Conservation (phyloP, 768 basidiomycete genomes). For the Hebeloma cylindrosporum region DNA sequence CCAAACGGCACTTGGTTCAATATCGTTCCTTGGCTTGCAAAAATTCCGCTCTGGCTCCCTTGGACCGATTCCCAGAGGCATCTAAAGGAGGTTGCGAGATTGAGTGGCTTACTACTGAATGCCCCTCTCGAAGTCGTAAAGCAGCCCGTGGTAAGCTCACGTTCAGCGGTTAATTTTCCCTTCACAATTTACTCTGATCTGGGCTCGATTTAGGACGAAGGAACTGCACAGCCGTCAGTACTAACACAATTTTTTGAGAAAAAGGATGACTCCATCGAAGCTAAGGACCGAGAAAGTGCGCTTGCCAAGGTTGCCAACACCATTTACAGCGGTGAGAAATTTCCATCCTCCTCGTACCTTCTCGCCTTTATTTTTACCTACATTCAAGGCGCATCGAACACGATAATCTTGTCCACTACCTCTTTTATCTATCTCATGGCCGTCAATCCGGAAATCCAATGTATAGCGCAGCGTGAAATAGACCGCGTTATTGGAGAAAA, state of each 20-base stretch:
- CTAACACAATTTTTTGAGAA: constrained; percentile 7
- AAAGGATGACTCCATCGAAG: background rate
- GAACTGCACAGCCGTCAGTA: constrained; percentile 9
- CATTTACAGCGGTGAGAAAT: constrained; percentile 10
- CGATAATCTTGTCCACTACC: constrained; percentile 7
- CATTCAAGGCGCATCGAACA: constrained; percentile 7
- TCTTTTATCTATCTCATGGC: constrained; percentile 31
- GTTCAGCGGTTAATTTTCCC: background rate
- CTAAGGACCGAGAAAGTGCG: constrained; percentile 7
- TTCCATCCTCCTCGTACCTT: background rate
- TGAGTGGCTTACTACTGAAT: constrained; percentile 3
- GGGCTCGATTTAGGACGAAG: constrained; percentile 3
- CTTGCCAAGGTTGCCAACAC: constrained; percentile 12
- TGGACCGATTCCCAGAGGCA: constrained; percentile 9
- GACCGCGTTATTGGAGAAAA: constrained; percentile 30
- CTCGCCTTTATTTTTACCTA: background rate
- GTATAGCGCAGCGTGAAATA: constrained; percentile 34
- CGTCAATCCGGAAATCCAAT: constrained; percentile 28
- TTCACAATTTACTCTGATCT: background rate
- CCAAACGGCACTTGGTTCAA: constrained; percentile 13
- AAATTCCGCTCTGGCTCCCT: constrained; percentile 17
- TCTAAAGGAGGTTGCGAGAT: background rate
- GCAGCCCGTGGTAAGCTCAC: constrained; percentile 4
- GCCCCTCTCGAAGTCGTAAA: constrained; percentile 8
- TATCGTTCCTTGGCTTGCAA: constrained; percentile 11